These are phyloP conservation scores for Flaveria linearis DNA, from an alignment of 129 eudicot species.

Conservation along the genomic window DNA sequence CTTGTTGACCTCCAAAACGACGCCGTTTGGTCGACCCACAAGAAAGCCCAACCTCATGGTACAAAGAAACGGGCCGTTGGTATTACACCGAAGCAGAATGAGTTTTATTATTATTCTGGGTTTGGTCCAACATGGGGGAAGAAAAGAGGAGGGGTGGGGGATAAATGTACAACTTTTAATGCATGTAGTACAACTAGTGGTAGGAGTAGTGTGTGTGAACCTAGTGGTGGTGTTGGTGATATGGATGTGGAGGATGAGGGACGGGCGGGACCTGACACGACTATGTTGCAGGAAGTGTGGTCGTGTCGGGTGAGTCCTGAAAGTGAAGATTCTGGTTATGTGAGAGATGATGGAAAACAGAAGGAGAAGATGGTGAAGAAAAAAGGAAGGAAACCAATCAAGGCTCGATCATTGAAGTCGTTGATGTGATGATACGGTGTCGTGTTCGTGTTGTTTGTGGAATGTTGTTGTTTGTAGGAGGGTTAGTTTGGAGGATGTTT, in stretches of 20 bases:
- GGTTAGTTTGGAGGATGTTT: not conserved
- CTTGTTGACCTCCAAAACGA: conserved; percentile 23
- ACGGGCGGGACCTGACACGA: not conserved
- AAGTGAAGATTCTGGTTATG: conserved; percentile 22
- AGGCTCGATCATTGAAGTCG: conserved; percentile 71
- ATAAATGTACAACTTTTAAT: conserved; percentile 9
- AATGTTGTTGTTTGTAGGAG: not conserved
- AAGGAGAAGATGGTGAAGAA: conserved; percentile 36
- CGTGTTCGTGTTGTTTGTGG: not conserved
- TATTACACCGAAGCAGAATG: conserved; percentile 36
- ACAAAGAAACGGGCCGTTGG: conserved; percentile 29
- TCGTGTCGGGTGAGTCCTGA: not conserved
- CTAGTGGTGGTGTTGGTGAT: not conserved
- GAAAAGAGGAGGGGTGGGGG: conserved; percentile 40
- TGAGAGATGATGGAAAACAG: conserved; percentile 21
- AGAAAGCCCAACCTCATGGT: conserved; percentile 19
- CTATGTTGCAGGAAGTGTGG: not conserved
- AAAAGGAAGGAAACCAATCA: conserved; percentile 45
- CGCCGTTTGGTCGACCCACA: conserved; percentile 9
- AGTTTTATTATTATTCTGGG: conserved; percentile 71
- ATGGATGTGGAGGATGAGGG: not conserved
- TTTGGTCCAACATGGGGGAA: conserved; percentile 90
- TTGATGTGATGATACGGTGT: conserved; percentile 35
- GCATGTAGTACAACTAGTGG: not conserved
- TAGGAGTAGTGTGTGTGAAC: not conserved